Evolutionary conservation across 73 alveolate genomes (phyloP), one percentile per base, ranked within the genome.

Genomic region (Breviolum minutum): DNA sequence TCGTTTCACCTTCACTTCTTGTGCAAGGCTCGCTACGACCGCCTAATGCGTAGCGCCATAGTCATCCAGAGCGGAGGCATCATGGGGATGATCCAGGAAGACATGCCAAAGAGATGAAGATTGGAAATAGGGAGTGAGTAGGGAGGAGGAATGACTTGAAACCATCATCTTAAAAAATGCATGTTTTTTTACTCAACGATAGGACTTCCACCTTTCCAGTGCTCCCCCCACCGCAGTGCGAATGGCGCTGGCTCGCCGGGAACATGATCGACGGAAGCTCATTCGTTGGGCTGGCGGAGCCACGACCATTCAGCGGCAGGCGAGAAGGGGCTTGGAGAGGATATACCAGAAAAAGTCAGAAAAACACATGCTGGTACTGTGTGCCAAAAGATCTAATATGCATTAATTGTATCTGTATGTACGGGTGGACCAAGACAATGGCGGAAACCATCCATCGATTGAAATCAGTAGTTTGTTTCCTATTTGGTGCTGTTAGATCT

Each of bases 201-300:
- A 68, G n/a, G 17, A 68, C 77, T 68, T 24, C 14, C n/a, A 32
- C 83, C 5, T 24, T 24, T 24, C 40, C 83, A 27, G 14, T 9
- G 32, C 83, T 13, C 12, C 40, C 83, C n/a, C 40, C n/a, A 24
- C 83, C n/a, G 11, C 94, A 86, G 94, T 86, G 32, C 94, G 94
- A 26, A 86, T 86, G 94, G 94, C 94, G 11, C 63, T 86, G 94
- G 94, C 94, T 14, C 94, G 94, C 9, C 94, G 94, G 63, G 94
- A 86, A 63, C 70, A 63, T 63, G 40, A 7, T n/a, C 94, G 94
- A 30, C 77, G 94, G 64, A 86, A 86, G 94, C 94, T 86, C 64
- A 86, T 63, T 63, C 94, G 94, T 27, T 63, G 77, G 94, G 94
- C 94, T 27, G 48, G 63, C 0, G 79, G 94, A 24, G 94, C 94